These are phyloP conservation scores for Fusarium nodosum DNA, from an alignment of 2,329 filamentous ascomycete species.

Conservation along the genomic window DNA sequence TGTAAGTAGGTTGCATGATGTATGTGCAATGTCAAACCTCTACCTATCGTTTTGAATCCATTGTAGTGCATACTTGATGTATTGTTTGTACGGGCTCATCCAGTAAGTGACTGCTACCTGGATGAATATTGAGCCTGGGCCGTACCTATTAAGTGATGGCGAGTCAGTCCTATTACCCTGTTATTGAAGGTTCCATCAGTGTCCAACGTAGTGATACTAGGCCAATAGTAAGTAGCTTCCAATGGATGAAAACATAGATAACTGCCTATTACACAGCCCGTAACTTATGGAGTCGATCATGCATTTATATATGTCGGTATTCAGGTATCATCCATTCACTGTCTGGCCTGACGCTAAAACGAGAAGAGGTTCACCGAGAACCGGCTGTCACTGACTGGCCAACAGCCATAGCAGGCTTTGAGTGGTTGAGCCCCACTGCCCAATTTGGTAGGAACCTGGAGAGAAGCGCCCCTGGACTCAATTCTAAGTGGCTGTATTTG, in stretches of 20 bases:
- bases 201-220: too few species aligned
- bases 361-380: slow-evolving; percentile 48
- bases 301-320: slow-evolving; percentile 4
- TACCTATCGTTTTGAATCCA: neutral
- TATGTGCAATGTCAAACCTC: neutral
- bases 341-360: slow-evolving; percentile 23
- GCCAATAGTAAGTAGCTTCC: neutral
- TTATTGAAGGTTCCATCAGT: neutral
- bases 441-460: slow-evolving; percentile 34
- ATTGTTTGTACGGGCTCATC: neutral
- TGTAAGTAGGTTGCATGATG: slow-evolving; percentile 11
- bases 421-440: slow-evolving; percentile 44
- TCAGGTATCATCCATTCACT: neutral
- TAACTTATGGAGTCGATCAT: neutral
- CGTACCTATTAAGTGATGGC: neutral
- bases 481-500: slow-evolving; percentile 40
- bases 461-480: slow-evolving; percentile 12
- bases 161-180: neutral
- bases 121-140: neutral
- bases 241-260: neutral
- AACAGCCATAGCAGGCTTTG: slow-evolving; percentile 28
- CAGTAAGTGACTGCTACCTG: neutral
- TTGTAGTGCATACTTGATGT: neutral
- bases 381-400: slow-evolving; percentile 31
- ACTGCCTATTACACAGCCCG: neutral